phyloP scores from a whole-genome alignment of 805 yeast genomes.

The Ogataea saltuana region DNA sequence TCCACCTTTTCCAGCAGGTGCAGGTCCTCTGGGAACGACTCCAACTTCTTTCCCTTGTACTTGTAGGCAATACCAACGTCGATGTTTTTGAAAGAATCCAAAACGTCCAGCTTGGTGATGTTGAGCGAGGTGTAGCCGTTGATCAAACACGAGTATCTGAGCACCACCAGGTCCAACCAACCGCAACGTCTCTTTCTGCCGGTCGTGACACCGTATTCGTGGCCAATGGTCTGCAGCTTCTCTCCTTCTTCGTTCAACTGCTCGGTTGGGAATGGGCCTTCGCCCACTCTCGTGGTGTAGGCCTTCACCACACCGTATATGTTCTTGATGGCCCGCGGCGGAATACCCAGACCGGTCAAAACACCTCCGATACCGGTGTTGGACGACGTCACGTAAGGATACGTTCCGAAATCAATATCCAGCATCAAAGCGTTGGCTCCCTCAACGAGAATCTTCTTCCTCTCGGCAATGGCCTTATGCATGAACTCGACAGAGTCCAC shows the following conservation, averaged over 20 bases:
- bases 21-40: conserved; percentile 92
- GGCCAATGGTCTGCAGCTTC: conserved; percentile 85
- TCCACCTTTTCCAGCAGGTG: conserved; percentile 81
- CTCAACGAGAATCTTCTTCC: conserved; percentile 89
- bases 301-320: conserved; percentile 97
- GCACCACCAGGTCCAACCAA: conserved; percentile 95
- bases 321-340: conserved; percentile 81
- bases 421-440: conserved; percentile 99
- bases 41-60: conserved; percentile 71
- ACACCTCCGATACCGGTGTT: conserved; percentile 98
- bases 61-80: conserved; percentile 84
- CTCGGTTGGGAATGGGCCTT: conserved; percentile 99
- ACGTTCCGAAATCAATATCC: conserved; percentile 97
- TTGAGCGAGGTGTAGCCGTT: conserved; percentile 95
- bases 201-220: conserved; percentile 96
- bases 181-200: conserved; percentile 99
- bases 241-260: conserved; percentile 88
- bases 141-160: conserved; percentile 85
- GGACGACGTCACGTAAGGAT: conserved; percentile 95
- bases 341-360: conserved; percentile 92
- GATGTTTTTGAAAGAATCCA: conserved; percentile 87
- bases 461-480: conserved; percentile 70
- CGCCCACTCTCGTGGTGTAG: conserved; percentile 98
- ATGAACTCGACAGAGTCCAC: conserved; percentile 88
- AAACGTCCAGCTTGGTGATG: conserved; percentile 93